Evolutionary conservation across 257 asterid genomes (phyloP), one percentile per base, ranked within the genome.

Genomic region (Leonotis leonurus): DNA sequence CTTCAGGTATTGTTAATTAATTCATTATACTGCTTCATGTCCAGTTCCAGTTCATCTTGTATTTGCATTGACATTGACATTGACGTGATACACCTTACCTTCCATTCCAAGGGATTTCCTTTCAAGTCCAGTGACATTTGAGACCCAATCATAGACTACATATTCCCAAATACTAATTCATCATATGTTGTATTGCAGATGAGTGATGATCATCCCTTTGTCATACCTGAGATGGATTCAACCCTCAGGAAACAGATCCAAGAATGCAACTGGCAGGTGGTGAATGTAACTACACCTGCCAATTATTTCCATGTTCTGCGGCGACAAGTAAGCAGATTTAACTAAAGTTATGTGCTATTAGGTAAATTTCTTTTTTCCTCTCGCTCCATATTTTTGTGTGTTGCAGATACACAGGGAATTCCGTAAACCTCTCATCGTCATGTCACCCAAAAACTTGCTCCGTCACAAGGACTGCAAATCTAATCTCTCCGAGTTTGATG

Each of bases 201-300:
- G 96, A 90, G 97, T 71, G 97, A 87, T 65, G 97, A 90, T 55
- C 72, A 87, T 71, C 97, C 97, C 39, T 80, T 22, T 71, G 83
- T 83, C 37, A 90, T 90, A 39, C 97, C 96, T 50, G 97, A 90
- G 86, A 90, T 90, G 97, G 97, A 90, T 12, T 66, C 92, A 48
- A 90, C 96, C 52, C 83, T 85, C 18, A 70, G 96, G 76, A 90
- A 71, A 65, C 97, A 90, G 80, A 90, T 90, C 56, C 97, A 87
- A 73, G 94, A 90, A 65, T 85, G 96, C 81, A 90, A 90, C 73
- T 83, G 93, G 95, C 97, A 90, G 73, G 95, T 90, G 77, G 97
- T 90, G 76, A 90, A 90, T 81, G 96, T 87, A 35, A 90, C 97
- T 9, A 90, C 97, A 22, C 97, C 97, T 61, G 96, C 97, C 56